These are phyloP conservation scores for Alloascoidea africana DNA, from an alignment of 805 yeast genomes.

Conservation along the genomic window DNA sequence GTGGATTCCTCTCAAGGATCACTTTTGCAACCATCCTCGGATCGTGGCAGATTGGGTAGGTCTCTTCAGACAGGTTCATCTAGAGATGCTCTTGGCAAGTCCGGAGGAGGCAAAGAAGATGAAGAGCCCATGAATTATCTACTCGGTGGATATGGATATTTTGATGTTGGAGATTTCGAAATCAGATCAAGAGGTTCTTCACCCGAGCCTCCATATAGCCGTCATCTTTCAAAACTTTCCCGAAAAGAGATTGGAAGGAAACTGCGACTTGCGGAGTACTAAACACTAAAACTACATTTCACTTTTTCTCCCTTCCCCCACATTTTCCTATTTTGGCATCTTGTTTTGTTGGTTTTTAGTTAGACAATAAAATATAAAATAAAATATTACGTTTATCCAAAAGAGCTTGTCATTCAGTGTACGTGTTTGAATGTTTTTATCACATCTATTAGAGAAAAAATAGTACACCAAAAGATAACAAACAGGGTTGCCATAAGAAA, in stretches of 20 bases:
- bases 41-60: background rate
- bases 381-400: too few species aligned
- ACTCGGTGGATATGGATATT: slow-evolving; percentile 81
- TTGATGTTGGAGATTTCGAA: slow-evolving; percentile 58
- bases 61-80: slow-evolving; percentile 2
- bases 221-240: slow-evolving; percentile 22
- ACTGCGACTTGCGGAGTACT: slow-evolving; percentile 48
- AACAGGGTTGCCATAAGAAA: too few species aligned
- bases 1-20: slow-evolving; percentile 21
- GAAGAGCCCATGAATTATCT: slow-evolving; percentile 17
- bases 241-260: slow-evolving; percentile 49
- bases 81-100: slow-evolving; percentile 2
- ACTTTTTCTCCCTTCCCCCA: too few species aligned
- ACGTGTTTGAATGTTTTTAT: too few species aligned
- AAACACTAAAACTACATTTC: slow-evolving; percentile 6
- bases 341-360: too few species aligned
- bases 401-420: too few species aligned
- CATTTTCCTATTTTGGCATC: too few species aligned
- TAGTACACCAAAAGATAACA: too few species aligned
- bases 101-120: background rate
- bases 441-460: too few species aligned
- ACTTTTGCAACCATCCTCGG: slow-evolving; percentile 19
- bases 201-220: slow-evolving; percentile 29
- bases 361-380: too few species aligned
- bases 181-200: slow-evolving; percentile 42